These are phyloP conservation scores for Sporobolomyces phaffii DNA, from an alignment of 768 basidiomycete species.

Conservation along the genomic window DNA sequence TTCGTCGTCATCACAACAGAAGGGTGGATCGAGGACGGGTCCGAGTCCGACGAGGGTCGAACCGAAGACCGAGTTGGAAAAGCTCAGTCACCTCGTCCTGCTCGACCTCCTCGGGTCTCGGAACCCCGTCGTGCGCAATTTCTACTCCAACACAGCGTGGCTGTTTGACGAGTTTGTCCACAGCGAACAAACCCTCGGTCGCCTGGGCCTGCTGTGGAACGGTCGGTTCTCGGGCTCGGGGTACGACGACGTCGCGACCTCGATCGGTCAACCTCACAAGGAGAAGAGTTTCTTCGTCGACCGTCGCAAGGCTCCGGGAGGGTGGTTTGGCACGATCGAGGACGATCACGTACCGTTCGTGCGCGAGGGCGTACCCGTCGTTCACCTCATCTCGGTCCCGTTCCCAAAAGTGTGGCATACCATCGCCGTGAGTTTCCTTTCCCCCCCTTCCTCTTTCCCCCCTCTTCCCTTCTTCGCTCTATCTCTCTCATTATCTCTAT, in stretches of 20 bases:
- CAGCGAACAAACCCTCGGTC: constrained; percentile 66
- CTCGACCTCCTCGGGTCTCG: constrained; percentile 83
- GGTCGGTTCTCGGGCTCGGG: not conserved
- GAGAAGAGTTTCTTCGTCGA: constrained; percentile 58
- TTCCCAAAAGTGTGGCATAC: constrained; percentile 91
- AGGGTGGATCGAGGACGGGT: constrained; percentile 51
- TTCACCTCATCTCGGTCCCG: constrained; percentile 82
- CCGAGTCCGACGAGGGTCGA: constrained; percentile 46
- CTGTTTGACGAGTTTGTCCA: constrained; percentile 70
- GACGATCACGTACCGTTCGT: constrained; percentile 95
- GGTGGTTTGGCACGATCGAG: constrained; percentile 51
- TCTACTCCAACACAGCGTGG: constrained; percentile 85
- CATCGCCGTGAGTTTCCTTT: constrained; percentile 54
- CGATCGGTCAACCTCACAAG: constrained; percentile 3
- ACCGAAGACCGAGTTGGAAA: constrained; percentile 60
- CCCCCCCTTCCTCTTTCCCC: too few relatives aligned
- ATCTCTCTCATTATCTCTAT: not conserved
- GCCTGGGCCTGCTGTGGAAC: constrained; percentile 56
- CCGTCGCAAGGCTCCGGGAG: constrained; percentile 47
- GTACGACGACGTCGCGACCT: not conserved
- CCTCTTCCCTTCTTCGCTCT: too few relatives aligned
- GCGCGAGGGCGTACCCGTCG: constrained; percentile 68
- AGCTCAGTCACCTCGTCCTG: constrained; percentile 84
- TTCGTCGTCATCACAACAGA: not conserved
- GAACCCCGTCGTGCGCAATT: constrained; percentile 69